Conservation (phyloP, 1,139 yeast genomes). For the Blastobotrys ciferrii region DNA sequence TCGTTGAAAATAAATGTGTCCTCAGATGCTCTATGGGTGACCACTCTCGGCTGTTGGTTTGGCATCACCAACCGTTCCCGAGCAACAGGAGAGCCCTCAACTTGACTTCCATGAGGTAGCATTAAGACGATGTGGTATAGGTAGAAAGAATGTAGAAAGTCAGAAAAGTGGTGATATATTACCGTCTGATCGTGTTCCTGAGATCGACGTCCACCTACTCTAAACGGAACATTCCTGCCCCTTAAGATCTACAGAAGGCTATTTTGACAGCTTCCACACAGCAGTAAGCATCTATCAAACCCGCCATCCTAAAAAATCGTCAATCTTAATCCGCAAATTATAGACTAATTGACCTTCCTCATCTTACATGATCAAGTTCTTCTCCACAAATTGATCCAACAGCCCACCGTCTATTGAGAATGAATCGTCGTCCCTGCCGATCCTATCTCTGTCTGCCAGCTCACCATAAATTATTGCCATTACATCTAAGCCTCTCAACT, state of each 20-base stretch:
- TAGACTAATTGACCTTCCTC: no score
- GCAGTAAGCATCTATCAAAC: neutral
- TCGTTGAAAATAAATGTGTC: constrained; percentile 4
- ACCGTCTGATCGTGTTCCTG: neutral
- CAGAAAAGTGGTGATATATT: neutral
- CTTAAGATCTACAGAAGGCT: neutral
- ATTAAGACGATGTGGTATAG: neutral
- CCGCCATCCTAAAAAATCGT: neutral
- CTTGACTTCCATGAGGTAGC: neutral
- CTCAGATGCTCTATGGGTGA: neutral
- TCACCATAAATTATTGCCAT: no score
- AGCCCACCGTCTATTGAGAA: no score
- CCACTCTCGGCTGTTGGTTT: neutral
- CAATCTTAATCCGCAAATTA: no score
- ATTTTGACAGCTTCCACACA: neutral
- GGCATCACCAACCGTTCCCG: neutral
- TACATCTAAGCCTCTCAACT: no score
- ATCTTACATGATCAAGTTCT: no score
- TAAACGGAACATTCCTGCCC: neutral
- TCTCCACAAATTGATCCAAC: no score
- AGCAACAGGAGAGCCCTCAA: neutral
- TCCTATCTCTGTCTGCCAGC: no score
- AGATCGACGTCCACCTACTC: neutral
- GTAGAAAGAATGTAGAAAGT: neutral
- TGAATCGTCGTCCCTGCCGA: no score